phyloP scores from a whole-genome alignment of 2,329 filamentous ascomycete genomes.

The Trichoderma pleuroti region DNA sequence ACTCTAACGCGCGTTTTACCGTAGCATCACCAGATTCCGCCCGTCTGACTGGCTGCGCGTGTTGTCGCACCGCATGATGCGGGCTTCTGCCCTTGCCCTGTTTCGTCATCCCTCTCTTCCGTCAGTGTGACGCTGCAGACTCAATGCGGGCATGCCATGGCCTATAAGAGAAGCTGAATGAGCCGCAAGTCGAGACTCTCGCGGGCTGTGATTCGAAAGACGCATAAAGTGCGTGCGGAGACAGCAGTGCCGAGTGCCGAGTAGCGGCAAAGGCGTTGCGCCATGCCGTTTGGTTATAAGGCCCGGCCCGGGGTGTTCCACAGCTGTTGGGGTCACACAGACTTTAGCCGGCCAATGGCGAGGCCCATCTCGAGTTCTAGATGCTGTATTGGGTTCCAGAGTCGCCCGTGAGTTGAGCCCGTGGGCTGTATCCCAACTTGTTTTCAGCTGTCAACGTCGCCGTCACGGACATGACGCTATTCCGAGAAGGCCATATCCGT shows the following conservation, averaged over 20 bases:
- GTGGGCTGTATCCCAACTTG: neutral
- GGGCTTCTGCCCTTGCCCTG: neutral
- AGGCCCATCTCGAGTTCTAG: neutral
- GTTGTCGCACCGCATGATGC: constrained; percentile 2
- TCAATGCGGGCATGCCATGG: neutral
- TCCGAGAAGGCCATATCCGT: neutral
- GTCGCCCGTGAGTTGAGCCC: neutral
- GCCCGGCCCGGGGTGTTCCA: neutral
- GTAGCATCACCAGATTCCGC: neutral
- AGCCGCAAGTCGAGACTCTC: neutral
- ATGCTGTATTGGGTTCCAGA: neutral
- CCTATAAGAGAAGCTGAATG: neutral
- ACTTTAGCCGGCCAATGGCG: neutral
- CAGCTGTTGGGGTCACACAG: neutral
- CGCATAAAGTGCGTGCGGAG: constrained; percentile 10
- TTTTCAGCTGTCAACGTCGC: neutral
- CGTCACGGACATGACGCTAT: neutral
- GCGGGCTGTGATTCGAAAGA: neutral
- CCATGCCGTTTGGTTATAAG: neutral
- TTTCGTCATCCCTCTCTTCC: neutral
- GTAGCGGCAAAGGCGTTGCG: neutral
- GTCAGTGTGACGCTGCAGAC: constrained; percentile 9
- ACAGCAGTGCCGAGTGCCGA: constrained; percentile 6
- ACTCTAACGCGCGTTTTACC: neutral
- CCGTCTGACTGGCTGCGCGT: neutral